Evolutionary conservation across 441 rosid species (phyloP), one percentile per base, ranked within the genome.

Genomic region (Hura crepitans): DNA sequence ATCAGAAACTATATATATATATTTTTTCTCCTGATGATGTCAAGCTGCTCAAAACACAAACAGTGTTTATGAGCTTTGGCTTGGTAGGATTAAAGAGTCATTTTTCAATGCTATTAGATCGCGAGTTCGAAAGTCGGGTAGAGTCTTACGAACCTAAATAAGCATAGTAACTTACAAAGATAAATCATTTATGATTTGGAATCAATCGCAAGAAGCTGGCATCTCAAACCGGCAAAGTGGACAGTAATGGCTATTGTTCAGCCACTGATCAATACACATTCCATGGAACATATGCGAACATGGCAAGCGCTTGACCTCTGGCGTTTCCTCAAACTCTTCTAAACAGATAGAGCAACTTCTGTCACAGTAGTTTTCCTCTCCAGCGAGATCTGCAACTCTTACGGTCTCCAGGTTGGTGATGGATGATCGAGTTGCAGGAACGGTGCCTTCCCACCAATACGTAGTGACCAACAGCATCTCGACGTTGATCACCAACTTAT

Each of bases 401-500:
- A 47, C 62, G 6, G 17, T 28, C 14, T 55, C 37, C 72, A 69
- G 46, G 25, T 69, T 23, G 1, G 35, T 18, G n/a, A 56, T 57
- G 11, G 43, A 42, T 2, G 33, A 50, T 50, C 27, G 27, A 11
- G 55, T 43, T 0, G 55, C 72, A 12, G 65, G 65, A 31, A 46
- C 65, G 20, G 11, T 14, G 17, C 72, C 57, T 50, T 69, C 57
- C 72, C 72, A 69, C 72, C 72, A 46, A 10, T 69, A 69, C 5
- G 3, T 47, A 2, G 72, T 69, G 25, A 20, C 27, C 56, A 69
- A 5, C 56, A 30, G 12, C 57, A 58, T 58, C 46, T 59, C 65
- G 1, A 69, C 65, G 6, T 57, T 57, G 43, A 69, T 58, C 72
- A 69, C 39, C 65, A 58, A 46, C 53, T 30, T 45, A 8, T 14